phyloP scores from a whole-genome alignment of 805 yeast genomes.

The Maudiozyma bulderi region DNA sequence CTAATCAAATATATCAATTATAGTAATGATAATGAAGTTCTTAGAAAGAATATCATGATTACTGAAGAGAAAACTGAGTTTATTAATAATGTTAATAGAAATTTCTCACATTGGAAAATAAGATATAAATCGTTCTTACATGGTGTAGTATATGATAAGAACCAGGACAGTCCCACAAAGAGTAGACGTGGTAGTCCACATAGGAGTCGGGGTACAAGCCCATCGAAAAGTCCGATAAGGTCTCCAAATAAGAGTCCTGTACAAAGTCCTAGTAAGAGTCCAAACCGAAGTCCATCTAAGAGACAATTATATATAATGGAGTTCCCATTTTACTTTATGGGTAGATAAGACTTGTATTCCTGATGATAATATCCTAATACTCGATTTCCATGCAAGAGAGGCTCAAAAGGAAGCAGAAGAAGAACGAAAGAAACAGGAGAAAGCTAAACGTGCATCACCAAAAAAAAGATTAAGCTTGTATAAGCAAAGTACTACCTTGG shows the following conservation, averaged over 20 bases:
- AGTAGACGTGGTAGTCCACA: not conserved
- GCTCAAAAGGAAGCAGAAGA: not conserved
- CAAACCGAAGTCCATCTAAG: constrained; percentile 13
- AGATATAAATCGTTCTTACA: constrained; percentile 16
- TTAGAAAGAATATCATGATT: constrained; percentile 6
- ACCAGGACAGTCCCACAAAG: not conserved
- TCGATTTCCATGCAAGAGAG: constrained; percentile 7
- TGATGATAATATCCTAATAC: constrained; percentile 8
- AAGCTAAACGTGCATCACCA: constrained; percentile 3
- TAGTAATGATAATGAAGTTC: constrained; percentile 1
- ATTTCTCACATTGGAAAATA: constrained; percentile 14
- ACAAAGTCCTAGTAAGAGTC: not conserved
- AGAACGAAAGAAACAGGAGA: not conserved
- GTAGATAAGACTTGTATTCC: constrained; percentile 17
- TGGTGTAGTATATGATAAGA: not conserved
- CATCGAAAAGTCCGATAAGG: not conserved
- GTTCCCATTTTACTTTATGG: constrained; percentile 13
- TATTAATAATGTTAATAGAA: constrained; percentile 4
- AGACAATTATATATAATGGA: constrained; percentile 12
- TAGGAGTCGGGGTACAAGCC: not conserved
- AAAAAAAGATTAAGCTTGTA: constrained; percentile 5
- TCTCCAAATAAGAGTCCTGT: not conserved
- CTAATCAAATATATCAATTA: constrained; percentile 13
- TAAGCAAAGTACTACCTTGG: constrained; percentile 20
- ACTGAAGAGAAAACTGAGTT: constrained; percentile 15